Evolutionary conservation across 2,329 filamentous ascomycete genomes (phyloP).

Genomic region (Amphichorda felina): DNA sequence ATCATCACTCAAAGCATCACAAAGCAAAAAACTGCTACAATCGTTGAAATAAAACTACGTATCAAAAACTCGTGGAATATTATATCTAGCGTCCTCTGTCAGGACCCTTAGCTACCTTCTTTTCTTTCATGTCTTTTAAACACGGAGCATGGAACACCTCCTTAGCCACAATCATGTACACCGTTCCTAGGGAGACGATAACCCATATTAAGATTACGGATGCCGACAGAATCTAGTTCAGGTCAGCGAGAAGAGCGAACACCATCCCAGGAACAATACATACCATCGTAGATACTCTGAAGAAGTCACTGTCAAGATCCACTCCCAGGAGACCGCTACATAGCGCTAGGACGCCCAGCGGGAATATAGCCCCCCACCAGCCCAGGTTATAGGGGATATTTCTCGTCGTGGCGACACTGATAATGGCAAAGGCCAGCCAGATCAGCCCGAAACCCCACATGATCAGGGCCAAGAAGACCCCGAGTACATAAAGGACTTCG

Average conservation of each 20-base stretch:
- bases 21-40: too few species aligned
- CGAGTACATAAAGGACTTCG: slow-evolving; percentile 45
- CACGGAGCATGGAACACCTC: slow-evolving; percentile 34
- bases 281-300: slow-evolving; percentile 26
- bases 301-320: slow-evolving; percentile 29
- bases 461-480: slow-evolving; percentile 30
- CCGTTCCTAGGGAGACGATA: slow-evolving; percentile 25
- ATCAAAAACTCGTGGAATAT: too few species aligned
- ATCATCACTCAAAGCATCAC: too few species aligned
- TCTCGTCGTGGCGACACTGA: slow-evolving; percentile 25
- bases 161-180: slow-evolving; percentile 22
- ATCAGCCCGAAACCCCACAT: slow-evolving; percentile 33
- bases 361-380: slow-evolving; percentile 36
- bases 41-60: too few species aligned
- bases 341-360: slow-evolving; percentile 29
- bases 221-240: slow-evolving; percentile 24
- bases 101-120: slow-evolving; percentile 13
- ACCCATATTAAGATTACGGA: slow-evolving; percentile 28
- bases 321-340: slow-evolving; percentile 25
- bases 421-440: slow-evolving; percentile 29
- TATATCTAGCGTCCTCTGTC: too few species aligned
- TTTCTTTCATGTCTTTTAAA: slow-evolving; percentile 22
- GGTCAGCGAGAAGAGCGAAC: slow-evolving; percentile 3
- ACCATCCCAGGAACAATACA: background rate
- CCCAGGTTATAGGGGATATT: slow-evolving; percentile 32